A percentile compares a stretch with the other conserved stretches of the same genome.
These are phyloP conservation scores for Leccinum disarticulatum DNA, from an alignment of 768 basidiomycete species.

Conservation along the genomic window DNA sequence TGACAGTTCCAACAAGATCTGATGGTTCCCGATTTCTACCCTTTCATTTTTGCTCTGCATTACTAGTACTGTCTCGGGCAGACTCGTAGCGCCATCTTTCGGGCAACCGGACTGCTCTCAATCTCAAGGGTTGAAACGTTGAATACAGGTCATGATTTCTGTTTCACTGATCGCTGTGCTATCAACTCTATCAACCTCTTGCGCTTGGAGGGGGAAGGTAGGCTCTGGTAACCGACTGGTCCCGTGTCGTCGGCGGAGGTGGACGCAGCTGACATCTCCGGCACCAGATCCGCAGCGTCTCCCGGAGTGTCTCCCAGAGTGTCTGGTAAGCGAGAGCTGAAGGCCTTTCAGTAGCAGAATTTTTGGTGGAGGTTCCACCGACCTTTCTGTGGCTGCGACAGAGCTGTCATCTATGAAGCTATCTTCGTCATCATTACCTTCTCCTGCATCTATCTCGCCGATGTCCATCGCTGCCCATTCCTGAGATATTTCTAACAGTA, in stretches of 20 bases:
- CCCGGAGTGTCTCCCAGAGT: not conserved
- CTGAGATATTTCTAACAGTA: constrained; percentile 17
- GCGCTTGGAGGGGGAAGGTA: constrained; percentile 25
- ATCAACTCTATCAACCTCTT: constrained; percentile 17
- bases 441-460: constrained; percentile 10
- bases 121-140: too few species aligned
- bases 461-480: constrained; percentile 17
- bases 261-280: not conserved
- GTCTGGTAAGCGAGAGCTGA: constrained; percentile 6
- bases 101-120: not conserved
- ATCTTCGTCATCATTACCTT: constrained; percentile 8
- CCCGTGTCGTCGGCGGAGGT: constrained; percentile 1
- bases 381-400: constrained; percentile 11
- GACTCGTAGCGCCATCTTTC: constrained; percentile 16
- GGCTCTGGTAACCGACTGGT: constrained; percentile 15
- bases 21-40: constrained; percentile 6
- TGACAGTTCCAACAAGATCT: constrained; percentile 53
- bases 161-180: constrained; percentile 7
- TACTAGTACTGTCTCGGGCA: constrained; percentile 19
- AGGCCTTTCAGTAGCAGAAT: constrained; percentile 10
- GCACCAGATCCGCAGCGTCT: constrained; percentile 6
- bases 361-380: not conserved
- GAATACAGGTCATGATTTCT: not conserved
- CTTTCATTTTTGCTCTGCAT: constrained; percentile 7
- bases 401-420: constrained; percentile 5